Conservation (phyloP, 495 filamentous ascomycete genomes). For the Bacidia gigantensis region DNA sequence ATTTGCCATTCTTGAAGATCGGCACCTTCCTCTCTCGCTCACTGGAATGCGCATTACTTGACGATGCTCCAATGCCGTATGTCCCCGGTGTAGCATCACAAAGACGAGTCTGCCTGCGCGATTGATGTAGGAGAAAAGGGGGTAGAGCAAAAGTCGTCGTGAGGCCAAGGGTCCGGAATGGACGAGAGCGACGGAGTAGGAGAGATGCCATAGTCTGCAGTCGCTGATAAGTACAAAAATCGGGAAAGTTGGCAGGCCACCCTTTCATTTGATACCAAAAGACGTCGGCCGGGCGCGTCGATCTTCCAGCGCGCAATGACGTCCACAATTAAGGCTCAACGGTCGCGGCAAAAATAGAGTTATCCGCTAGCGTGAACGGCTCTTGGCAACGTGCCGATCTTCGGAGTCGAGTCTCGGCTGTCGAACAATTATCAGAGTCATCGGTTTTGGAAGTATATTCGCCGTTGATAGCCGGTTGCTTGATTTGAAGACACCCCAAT, state of each 20-base stretch:
- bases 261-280: no score
- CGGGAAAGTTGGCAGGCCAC: no score
- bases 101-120: slow-evolving; percentile 8
- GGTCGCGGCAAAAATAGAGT: no score
- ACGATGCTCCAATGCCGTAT: slow-evolving; percentile 9
- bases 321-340: no score
- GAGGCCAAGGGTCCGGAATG: slow-evolving; percentile 28
- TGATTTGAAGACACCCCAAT: not conserved
- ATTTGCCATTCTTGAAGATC: slow-evolving; percentile 21
- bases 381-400: slow-evolving; percentile 6
- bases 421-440: not conserved
- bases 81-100: slow-evolving; percentile 8
- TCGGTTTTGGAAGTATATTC: not conserved
- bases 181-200: slow-evolving; percentile 23
- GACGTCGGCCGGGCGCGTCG: no score
- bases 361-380: not conserved
- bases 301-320: no score
- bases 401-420: not conserved
- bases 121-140: not conserved
- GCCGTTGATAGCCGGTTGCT: not conserved
- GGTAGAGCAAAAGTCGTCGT: slow-evolving; percentile 19
- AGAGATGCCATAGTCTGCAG: slow-evolving; percentile 13
- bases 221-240: not conserved
- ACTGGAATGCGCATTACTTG: slow-evolving; percentile 17
- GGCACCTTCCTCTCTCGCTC: slow-evolving; percentile 18